These are phyloP conservation scores for Blastocystis sp. DNA, from an alignment of 352 stramenopile genomes.

Conservation along the genomic window DNA sequence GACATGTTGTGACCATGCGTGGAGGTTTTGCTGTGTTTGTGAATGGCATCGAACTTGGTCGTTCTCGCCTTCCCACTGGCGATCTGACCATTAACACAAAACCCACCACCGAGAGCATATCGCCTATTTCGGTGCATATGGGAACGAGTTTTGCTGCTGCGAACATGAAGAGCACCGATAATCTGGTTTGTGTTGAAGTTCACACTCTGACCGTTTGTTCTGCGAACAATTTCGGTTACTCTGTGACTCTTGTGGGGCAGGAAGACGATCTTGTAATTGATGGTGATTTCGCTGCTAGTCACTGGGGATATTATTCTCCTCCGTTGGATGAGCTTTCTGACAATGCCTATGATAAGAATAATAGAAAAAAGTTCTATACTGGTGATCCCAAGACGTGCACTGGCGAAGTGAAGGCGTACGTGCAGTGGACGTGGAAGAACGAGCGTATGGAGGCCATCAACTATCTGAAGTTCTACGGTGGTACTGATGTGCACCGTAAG, in stretches of 20 bases:
- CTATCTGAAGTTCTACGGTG: constrained; percentile 25
- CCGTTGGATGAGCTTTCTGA: constrained; percentile 9
- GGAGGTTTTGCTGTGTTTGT: constrained; percentile 60
- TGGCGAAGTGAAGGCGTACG: not conserved
- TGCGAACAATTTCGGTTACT: not conserved
- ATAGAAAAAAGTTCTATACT: not conserved
- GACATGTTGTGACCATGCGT: not conserved
- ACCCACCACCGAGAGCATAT: not conserved
- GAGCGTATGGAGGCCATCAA: not conserved
- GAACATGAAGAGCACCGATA: not conserved
- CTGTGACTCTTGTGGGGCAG: not conserved
- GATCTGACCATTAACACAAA: constrained; percentile 37
- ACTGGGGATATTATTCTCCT: no score
- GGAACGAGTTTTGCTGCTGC: not conserved
- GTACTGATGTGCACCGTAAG: not conserved
- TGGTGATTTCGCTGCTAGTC: constrained; percentile 2
- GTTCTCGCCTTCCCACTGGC: constrained; percentile 22
- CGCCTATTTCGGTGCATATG: not conserved
- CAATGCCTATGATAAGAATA: constrained; percentile 40
- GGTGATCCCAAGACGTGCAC: not conserved
- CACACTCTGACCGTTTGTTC: not conserved
- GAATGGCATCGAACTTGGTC: constrained; percentile 51
- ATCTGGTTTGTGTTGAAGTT: constrained; percentile 44
- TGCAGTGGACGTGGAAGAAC: not conserved
- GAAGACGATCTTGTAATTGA: constrained; percentile 25